phyloP scores from a whole-genome alignment of 2,329 filamentous ascomycete species.

The Aspergillus pseudoglaucus region DNA sequence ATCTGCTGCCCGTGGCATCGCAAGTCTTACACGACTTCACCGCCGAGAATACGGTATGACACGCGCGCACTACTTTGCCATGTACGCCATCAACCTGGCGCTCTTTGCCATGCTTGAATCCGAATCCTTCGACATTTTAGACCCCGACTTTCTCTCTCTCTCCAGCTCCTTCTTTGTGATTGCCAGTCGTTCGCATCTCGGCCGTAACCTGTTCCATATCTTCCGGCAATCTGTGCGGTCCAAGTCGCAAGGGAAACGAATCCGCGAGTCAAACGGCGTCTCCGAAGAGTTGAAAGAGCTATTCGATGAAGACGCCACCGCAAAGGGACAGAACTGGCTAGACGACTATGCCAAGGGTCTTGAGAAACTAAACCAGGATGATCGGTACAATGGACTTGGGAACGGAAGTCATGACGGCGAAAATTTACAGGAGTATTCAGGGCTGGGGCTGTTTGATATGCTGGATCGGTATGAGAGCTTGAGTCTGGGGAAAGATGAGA shows the following conservation, averaged over 20 bases:
- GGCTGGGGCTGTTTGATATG: slow-evolving; percentile 29
- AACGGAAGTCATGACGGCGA: slow-evolving; percentile 3
- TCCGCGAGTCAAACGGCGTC: slow-evolving; percentile 16
- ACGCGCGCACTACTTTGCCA: slow-evolving; percentile 30
- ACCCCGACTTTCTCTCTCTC: slow-evolving; percentile 29
- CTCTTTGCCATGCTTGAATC: slow-evolving; percentile 29
- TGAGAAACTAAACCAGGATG: slow-evolving; percentile 27
- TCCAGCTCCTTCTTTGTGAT: slow-evolving; percentile 28
- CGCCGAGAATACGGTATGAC: slow-evolving; percentile 28
- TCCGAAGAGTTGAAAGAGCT: slow-evolving; percentile 28
- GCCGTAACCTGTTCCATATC: slow-evolving; percentile 29
- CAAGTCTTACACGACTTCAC: slow-evolving; percentile 23
- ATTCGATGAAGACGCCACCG: slow-evolving; percentile 21
- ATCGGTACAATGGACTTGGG: slow-evolving; percentile 23
- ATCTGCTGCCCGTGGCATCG: slow-evolving; percentile 26
- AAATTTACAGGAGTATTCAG: slow-evolving; percentile 21
- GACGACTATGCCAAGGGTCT: slow-evolving; percentile 29
- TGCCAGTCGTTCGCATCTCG: slow-evolving; percentile 27
- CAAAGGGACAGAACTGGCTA: slow-evolving; percentile 13
- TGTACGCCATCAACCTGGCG: slow-evolving; percentile 34
- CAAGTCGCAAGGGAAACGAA: slow-evolving; percentile 24
- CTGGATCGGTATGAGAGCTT: slow-evolving; percentile 33
- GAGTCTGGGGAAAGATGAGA: slow-evolving; percentile 30
- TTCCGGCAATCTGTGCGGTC: slow-evolving; percentile 28
- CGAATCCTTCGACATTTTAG: slow-evolving; percentile 25